Base-by-base conservation (phyloP, 179 eudicot genomes). In the Actinidia polygama region DNA sequence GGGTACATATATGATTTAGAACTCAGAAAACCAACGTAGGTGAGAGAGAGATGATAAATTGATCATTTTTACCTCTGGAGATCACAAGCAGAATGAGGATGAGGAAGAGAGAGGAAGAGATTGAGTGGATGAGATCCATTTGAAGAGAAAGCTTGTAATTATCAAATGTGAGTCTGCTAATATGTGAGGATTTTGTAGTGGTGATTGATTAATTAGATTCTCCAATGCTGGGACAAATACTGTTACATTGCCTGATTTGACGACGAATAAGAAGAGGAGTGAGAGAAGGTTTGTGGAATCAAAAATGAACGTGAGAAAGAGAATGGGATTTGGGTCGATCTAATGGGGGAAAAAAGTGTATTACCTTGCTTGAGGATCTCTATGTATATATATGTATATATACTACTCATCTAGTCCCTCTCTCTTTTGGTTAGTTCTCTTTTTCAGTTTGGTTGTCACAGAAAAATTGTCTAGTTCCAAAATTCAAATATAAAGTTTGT, bases 81-180 rank as follows among this genome's bases (percentile, higher is more conserved):
- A 83, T 47, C 59, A 67, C 62, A 55, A 83, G 77, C 63, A 83
- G 59, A 77, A 73, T 78, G 82, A 83, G 51, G 73, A 10, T 11
- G 49, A 78, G 24, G 75, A 79, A 68, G n/a, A 79, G 14, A 36
- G 75, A 64, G n/a, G 40, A 67, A 68, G 75, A 44, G 75, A 1
- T n/a, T 79, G 75, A 30, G 71, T 67, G 19, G 68, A 30, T 69
- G 18, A 19, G 46, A 71, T 78, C 76, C 85, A 83, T 83, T 77
- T 14, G 69, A 58, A 75, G 24, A 68, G 30, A 23, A 50, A 66
- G 63, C 18, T 11, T 1, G 0, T 6, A 30, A 16, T 19, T 0
- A 10, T 40, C 40, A 10, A 36, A 44, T 19, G 80, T 44, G 8
- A 14, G 54, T 5, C 14, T 24, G 58, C 30, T n/a, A 30, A 18